A percentile compares a stretch with the other conserved stretches of the same genome.
Conservation (phyloP, 2,329 filamentous ascomycete species). For the Verticillium dahliae region DNA sequence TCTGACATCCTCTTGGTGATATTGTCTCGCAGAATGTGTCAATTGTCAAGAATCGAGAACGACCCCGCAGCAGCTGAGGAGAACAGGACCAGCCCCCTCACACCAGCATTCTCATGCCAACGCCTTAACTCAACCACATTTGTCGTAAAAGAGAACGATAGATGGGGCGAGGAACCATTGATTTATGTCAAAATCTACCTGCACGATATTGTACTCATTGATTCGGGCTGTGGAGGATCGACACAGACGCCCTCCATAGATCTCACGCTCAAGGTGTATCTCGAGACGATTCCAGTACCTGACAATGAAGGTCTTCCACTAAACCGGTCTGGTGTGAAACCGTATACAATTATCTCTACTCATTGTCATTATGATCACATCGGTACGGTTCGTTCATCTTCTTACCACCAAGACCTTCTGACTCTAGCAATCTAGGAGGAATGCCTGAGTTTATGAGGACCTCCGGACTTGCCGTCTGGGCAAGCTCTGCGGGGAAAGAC, state of each 20-base stretch:
- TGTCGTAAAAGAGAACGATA: slow-evolving; percentile 34
- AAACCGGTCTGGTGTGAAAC: slow-evolving; percentile 23
- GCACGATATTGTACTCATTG: slow-evolving; percentile 29
- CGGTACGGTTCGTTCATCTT: slow-evolving; percentile 4
- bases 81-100: too few species aligned
- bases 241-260: slow-evolving; percentile 14
- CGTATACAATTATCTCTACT: slow-evolving; percentile 34
- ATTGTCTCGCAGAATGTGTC: too few species aligned
- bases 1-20: too few species aligned
- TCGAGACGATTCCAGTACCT: slow-evolving; percentile 30
- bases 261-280: slow-evolving; percentile 28
- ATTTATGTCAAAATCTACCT: slow-evolving; percentile 38
- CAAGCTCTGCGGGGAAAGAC: slow-evolving; percentile 25
- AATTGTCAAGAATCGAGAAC: too few species aligned
- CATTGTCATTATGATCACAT: slow-evolving; percentile 42
- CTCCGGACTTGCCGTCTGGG: slow-evolving; percentile 18
- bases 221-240: slow-evolving; percentile 37
- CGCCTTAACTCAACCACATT: slow-evolving; percentile 35
- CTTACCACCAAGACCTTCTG: background rate
- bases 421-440: slow-evolving; percentile 19
- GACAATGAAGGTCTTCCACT: slow-evolving; percentile 25
- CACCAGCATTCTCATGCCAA: slow-evolving; percentile 2
- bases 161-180: slow-evolving; percentile 32
- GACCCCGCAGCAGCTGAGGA: too few species aligned
- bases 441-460: slow-evolving; percentile 25